phyloP scores from a whole-genome alignment of 2,329 filamentous ascomycete species.

The Neopestalotiopsis clavispora region DNA sequence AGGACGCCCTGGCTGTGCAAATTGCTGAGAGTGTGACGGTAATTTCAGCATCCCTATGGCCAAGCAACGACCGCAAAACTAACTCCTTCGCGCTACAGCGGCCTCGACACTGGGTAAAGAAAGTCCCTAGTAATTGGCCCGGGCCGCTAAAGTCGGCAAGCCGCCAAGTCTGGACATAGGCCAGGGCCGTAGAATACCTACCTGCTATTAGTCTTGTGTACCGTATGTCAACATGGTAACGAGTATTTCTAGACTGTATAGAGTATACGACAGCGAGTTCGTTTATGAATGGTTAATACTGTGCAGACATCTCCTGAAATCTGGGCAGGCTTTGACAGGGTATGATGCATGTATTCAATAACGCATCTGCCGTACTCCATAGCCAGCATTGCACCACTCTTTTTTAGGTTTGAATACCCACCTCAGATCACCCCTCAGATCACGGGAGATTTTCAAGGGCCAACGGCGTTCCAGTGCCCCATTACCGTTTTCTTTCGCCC shows the following conservation, averaged over 20 bases:
- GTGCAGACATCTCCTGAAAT: too few relatives aligned
- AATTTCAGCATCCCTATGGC: background rate
- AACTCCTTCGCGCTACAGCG: background rate
- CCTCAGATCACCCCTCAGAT: background rate
- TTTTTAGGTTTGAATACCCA: background rate
- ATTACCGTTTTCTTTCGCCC: background rate
- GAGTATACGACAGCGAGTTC: too few relatives aligned
- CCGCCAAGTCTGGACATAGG: background rate
- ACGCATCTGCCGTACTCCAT: background rate
- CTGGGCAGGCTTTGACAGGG: too few relatives aligned
- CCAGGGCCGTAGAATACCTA: background rate
- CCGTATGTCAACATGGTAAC: too few relatives aligned
- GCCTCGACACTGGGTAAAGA: background rate
- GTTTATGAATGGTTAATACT: too few relatives aligned
- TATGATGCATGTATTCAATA: background rate
- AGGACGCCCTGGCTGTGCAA: too few relatives aligned
- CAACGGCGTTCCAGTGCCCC: background rate
- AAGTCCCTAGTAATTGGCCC: background rate
- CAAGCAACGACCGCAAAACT: background rate
- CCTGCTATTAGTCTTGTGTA: background rate
- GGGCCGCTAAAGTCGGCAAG: background rate
- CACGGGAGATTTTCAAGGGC: background rate
- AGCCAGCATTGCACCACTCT: background rate
- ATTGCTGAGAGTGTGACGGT: background rate
- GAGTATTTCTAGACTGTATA: too few relatives aligned